Evolutionary conservation across 306 rosid species (phyloP), one percentile per base, ranked within the genome.

Genomic region (Cotoneaster glaucophyllus): DNA sequence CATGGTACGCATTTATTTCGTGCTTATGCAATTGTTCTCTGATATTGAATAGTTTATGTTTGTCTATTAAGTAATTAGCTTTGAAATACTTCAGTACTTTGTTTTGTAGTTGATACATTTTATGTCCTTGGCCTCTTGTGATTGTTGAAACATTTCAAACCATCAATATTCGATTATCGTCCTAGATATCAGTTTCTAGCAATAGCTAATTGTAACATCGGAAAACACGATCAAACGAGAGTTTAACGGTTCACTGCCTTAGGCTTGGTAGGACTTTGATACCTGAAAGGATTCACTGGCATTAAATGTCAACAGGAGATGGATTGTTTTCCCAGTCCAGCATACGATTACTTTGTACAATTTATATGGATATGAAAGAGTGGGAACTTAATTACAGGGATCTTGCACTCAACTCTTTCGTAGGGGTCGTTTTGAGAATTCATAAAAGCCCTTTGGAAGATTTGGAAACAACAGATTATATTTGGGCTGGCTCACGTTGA

Each of bases 1-100:
- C 92, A 93, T 77, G 99, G 99, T 96, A 86, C 71, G 93, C 69
- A 78, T 45, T 45, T 37, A 64, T 71, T 44, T 29, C 0, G 4
- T 3, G 54, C 43, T 82, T 29, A 75, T 69, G 77, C 53, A 78
- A 62, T 70, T 34, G 12, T 69, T 34, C 44, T 68, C 21, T 69
- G 71, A 61, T 15, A 63, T 17, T 31, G 57, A 41, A 50, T 67
- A 6, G 72, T 64, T 59, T 15, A 59, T 67, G 25, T 63, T 74
- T 53, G 77, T 71, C 59, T 75, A 13, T 28, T 61, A 61, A 54
- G 8, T 53, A 53, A 28, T 48, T 25, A 73, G 56, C 44, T 66
- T 64, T 65, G 39, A 32, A 56, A 29, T 45, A 6, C 25, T 43
- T 72, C 31, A 3, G 56, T 28, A 56, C 26, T 4, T 53, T 50